Evolutionary conservation across 805 yeast genomes (phyloP).

Genomic region (Lipomyces spencermartinsiae): DNA sequence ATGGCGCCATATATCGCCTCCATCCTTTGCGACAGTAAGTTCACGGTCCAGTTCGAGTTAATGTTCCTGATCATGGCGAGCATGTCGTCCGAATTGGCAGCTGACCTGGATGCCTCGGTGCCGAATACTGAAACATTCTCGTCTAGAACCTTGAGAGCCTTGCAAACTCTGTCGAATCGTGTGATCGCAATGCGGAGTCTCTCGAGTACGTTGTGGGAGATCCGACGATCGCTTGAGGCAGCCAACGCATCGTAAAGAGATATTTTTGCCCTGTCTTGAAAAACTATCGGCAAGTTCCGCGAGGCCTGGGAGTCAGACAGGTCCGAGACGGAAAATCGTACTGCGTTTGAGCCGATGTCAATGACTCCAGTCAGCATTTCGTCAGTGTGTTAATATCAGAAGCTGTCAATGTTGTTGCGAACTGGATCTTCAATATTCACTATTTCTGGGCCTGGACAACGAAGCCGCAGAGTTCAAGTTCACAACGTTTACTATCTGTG

Average conservation of each 20-base stretch:
- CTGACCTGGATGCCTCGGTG: constrained; percentile 76
- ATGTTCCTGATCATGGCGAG: constrained; percentile 61
- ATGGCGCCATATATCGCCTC: constrained; percentile 73
- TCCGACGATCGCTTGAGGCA: constrained; percentile 31
- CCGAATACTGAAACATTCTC: constrained; percentile 69
- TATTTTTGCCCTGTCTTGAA: constrained; percentile 74
- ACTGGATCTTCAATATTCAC: no score
- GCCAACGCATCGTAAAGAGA: constrained; percentile 63
- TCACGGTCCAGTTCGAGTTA: constrained; percentile 67
- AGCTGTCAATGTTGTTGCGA: background rate
- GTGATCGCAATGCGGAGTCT: constrained; percentile 69
- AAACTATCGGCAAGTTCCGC: constrained; percentile 77
- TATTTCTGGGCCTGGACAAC: background rate
- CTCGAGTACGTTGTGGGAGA: constrained; percentile 54
- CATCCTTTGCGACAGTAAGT: constrained; percentile 62
- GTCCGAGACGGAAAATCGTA: constrained; percentile 74
- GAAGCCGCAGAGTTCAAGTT: background rate
- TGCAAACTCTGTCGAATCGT: constrained; percentile 72
- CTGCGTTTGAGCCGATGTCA: constrained; percentile 79
- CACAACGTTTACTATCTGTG: background rate
- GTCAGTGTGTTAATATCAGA: background rate
- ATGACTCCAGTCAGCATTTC: constrained; percentile 57
- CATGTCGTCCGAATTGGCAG: constrained; percentile 66
- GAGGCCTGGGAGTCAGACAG: constrained; percentile 67
- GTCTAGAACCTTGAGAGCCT: constrained; percentile 71